These are phyloP conservation scores for Pythium plurisporium DNA, from an alignment of 352 stramenopile species.

Conservation along the genomic window DNA sequence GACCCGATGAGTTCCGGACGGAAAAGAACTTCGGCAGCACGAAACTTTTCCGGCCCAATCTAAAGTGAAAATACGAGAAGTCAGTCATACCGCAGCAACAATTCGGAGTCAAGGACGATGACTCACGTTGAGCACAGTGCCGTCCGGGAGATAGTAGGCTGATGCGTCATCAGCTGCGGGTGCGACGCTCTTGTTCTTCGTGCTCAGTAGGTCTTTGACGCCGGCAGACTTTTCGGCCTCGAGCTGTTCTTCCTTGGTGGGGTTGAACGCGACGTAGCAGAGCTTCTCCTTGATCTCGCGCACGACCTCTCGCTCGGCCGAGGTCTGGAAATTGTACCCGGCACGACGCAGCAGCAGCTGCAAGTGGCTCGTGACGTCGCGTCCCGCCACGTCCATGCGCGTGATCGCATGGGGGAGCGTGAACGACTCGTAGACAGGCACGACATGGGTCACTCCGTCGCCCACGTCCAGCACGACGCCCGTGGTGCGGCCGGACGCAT, in stretches of 20 bases:
- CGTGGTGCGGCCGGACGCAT: slow-evolving; percentile 83
- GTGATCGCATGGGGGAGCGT: slow-evolving; percentile 80
- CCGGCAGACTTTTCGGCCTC: slow-evolving; percentile 57
- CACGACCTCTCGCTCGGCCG: slow-evolving; percentile 84
- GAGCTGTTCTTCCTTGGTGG: slow-evolving; percentile 76
- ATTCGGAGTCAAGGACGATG: background rate
- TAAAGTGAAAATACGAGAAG: slow-evolving; percentile 3
- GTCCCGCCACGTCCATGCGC: slow-evolving; percentile 72
- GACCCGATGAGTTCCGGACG: slow-evolving; percentile 61
- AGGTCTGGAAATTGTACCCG: slow-evolving; percentile 88
- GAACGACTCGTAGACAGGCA: slow-evolving; percentile 85
- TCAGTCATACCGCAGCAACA: background rate
- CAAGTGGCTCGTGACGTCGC: slow-evolving; percentile 80
- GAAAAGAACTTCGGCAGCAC: slow-evolving; percentile 63
- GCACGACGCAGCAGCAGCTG: slow-evolving; percentile 68
- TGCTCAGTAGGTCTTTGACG: slow-evolving; percentile 19
- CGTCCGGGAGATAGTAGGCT: slow-evolving; percentile 78
- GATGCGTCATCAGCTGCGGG: slow-evolving; percentile 44
- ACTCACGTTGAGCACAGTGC: slow-evolving; percentile 78
- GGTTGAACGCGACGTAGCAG: slow-evolving; percentile 83
- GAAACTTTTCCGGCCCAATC: slow-evolving; percentile 62
- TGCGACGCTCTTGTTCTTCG: slow-evolving; percentile 38
- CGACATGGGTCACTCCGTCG: slow-evolving; percentile 81
- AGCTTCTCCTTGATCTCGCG: slow-evolving; percentile 88
- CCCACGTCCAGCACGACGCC: slow-evolving; percentile 88